Evolutionary conservation across 495 filamentous ascomycete genomes (phyloP).

Genomic region (Aspergillus ostianus): DNA sequence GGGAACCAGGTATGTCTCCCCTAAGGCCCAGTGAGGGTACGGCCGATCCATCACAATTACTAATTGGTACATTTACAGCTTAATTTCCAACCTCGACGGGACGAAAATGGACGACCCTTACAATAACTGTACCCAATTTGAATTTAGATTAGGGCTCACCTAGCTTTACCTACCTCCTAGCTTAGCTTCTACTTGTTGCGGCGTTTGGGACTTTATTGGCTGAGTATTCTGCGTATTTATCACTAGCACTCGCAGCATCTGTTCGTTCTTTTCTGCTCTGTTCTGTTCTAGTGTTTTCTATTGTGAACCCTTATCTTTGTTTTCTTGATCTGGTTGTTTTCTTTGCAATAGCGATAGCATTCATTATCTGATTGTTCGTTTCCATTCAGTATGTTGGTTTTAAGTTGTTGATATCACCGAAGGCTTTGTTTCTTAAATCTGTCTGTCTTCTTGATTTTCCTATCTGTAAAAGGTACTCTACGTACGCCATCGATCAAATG

Average conservation of each 20-base stretch:
- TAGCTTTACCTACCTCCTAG: too few relatives aligned
- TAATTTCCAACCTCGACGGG: slow-evolving; percentile 70
- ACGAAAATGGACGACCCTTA: slow-evolving; percentile 50
- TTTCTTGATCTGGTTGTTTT: too few relatives aligned
- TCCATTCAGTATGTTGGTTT: too few relatives aligned
- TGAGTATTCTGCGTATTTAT: not conserved
- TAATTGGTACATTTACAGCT: slow-evolving; percentile 51
- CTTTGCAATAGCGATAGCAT: too few relatives aligned
- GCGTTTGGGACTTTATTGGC: not conserved
- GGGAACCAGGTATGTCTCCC: slow-evolving; percentile 72
- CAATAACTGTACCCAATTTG: slow-evolving; percentile 7
- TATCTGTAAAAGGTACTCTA: too few relatives aligned
- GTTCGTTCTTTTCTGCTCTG: not conserved
- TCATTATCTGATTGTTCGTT: too few relatives aligned
- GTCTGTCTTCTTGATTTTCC: too few relatives aligned
- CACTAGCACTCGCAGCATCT: not conserved
- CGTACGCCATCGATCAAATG: too few relatives aligned
- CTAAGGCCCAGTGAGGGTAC: not conserved
- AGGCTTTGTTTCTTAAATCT: too few relatives aligned
- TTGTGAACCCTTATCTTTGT: too few relatives aligned
- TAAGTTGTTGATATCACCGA: too few relatives aligned
- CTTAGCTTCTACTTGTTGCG: not conserved
- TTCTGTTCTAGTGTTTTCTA: too few relatives aligned
- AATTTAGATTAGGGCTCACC: not conserved
- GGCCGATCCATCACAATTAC: not conserved